Conservation (phyloP, 352 stramenopile genomes). For the Thraustochytrium striatum region DNA sequence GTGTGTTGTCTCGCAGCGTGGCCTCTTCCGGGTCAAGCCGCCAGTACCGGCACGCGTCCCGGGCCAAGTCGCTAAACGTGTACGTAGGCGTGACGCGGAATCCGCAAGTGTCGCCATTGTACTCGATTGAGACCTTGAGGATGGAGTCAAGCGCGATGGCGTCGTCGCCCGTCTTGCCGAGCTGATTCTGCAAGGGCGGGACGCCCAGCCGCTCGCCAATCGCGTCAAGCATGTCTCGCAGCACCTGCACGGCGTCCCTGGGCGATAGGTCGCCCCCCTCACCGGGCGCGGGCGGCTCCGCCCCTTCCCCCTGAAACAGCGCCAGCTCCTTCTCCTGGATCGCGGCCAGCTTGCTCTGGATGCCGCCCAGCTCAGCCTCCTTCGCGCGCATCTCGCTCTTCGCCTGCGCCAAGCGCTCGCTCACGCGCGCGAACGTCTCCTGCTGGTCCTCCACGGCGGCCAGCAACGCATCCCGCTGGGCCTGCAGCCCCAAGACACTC, state of each 20-base stretch:
- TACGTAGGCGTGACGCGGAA: neutral
- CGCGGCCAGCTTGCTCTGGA: neutral
- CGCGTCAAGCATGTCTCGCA: neutral
- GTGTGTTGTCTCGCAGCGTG: slow-evolving; percentile 3
- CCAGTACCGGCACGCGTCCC: slow-evolving; percentile 3
- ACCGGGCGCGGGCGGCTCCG: too few species aligned
- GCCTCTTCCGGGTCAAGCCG: neutral
- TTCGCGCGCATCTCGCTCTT: neutral
- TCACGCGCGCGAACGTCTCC: neutral
- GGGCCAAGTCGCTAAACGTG: neutral
- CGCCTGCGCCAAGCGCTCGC: neutral
- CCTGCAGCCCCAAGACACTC: neutral
- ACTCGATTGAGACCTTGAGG: neutral
- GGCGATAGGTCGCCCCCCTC: neutral
- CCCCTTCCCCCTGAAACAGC: neutral
- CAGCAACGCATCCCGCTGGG: neutral
- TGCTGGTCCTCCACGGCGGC: neutral
- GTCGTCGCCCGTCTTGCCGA: neutral
- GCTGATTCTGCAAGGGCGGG: neutral
- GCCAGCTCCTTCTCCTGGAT: neutral
- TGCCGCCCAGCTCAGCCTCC: neutral
- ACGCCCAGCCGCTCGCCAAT: neutral
- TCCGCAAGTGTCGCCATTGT: slow-evolving; percentile 2
- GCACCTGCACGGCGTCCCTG: neutral
- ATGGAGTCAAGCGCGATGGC: neutral